A percentile compares a stretch with the other conserved stretches of the same genome.
These are phyloP conservation scores for Lagenidium giganteum DNA, from an alignment of 352 stramenopile genomes.

Conservation along the genomic window DNA sequence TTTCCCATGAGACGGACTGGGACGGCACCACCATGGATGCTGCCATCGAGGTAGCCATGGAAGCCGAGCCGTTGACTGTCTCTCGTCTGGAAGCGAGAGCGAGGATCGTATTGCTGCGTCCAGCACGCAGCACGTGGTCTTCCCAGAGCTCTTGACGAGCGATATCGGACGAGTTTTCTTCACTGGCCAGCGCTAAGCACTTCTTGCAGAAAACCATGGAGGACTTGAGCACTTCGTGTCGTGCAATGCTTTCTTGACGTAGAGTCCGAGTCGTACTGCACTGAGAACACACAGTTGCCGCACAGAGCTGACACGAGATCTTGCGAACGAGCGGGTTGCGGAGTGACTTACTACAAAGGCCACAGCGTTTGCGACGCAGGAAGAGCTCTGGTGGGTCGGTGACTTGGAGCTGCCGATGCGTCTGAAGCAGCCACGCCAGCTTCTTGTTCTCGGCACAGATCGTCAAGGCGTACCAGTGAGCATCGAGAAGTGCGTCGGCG, in stretches of 20 bases:
- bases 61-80: constrained; percentile 8
- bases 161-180: constrained; percentile 56
- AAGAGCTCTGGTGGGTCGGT: neutral
- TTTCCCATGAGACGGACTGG: neutral
- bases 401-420: constrained; percentile 13
- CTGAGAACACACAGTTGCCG: constrained; percentile 9
- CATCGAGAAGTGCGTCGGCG: constrained; percentile 8
- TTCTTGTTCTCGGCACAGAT: constrained; percentile 23
- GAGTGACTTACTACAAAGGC: constrained; percentile 19
- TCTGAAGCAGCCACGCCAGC: constrained; percentile 22
- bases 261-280: constrained; percentile 19
- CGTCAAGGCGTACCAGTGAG: constrained; percentile 11
- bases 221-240: constrained; percentile 20
- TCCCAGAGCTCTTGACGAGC: constrained; percentile 53
- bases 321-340: constrained; percentile 7
- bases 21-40: neutral
- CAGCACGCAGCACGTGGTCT: constrained; percentile 19
- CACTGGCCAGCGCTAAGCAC: constrained; percentile 42
- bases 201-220: constrained; percentile 62
- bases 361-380: constrained; percentile 5
- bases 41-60: too few relatives aligned
- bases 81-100: constrained; percentile 10
- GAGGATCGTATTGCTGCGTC: constrained; percentile 13
- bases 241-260: constrained; percentile 7
- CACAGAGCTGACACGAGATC: constrained; percentile 17